A percentile compares a stretch with the other conserved stretches of the same genome.
Conservation (phyloP, 108 stramenopile genomes). For the Cyclotella kingstonii region DNA sequence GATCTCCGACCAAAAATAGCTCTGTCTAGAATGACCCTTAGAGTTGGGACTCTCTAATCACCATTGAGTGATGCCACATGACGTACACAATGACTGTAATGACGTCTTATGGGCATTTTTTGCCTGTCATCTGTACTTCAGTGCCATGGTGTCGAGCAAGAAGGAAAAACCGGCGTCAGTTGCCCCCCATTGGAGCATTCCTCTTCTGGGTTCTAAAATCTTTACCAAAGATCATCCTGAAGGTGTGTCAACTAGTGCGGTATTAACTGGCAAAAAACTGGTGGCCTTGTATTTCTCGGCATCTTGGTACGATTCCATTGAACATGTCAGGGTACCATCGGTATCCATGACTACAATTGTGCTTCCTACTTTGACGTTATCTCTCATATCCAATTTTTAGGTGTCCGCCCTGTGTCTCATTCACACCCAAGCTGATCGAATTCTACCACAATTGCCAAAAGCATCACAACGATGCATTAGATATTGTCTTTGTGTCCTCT, state of each 20-base stretch:
- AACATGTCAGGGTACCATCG: not conserved
- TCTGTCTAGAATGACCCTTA: too few relatives aligned
- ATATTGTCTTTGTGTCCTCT: constrained; percentile 68
- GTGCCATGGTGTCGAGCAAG: too few relatives aligned
- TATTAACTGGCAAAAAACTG: constrained; percentile 51
- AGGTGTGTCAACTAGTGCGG: constrained; percentile 32
- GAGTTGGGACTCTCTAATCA: too few relatives aligned
- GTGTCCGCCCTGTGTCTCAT: constrained; percentile 62
- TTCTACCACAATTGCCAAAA: constrained; percentile 54
- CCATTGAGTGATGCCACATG: too few relatives aligned
- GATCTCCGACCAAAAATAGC: too few relatives aligned
- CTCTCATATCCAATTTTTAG: constrained; percentile 2
- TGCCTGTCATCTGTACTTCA: too few relatives aligned
- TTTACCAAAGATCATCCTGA: constrained; percentile 29
- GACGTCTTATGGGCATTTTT: too few relatives aligned
- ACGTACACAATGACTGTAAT: too few relatives aligned
- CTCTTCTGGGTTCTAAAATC: constrained; percentile 33
- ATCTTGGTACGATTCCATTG: constrained; percentile 23
- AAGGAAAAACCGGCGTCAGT: too few relatives aligned
- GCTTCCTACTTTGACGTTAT: too few relatives aligned
- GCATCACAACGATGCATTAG: constrained; percentile 41
- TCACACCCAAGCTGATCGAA: constrained; percentile 61
- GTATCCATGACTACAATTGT: not conserved
- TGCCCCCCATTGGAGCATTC: constrained; percentile 19
- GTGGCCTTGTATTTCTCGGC: constrained; percentile 69